Evolutionary conservation across 225 moss, liverwort and hornwort species (phyloP).

Genomic region (Climacium dendroides): DNA sequence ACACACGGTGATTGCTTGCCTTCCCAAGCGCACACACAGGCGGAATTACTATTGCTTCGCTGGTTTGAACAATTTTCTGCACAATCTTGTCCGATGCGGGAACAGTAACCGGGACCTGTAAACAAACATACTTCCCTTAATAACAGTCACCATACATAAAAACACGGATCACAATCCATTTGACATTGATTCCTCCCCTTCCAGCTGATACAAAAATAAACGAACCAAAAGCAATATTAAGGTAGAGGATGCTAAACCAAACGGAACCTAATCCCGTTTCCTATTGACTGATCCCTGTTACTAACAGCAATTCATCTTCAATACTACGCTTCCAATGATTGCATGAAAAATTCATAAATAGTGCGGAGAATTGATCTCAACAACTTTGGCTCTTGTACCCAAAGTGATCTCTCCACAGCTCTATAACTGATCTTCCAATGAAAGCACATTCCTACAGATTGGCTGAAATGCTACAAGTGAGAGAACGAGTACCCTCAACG

Average conservation of each 20-base stretch:
- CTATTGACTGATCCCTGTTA: neutral
- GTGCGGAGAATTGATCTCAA: neutral
- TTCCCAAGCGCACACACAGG: conserved; percentile 66
- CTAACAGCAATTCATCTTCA: neutral
- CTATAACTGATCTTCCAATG: neutral
- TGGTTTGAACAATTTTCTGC: conserved; percentile 51
- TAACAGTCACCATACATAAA: neutral
- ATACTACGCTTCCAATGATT: neutral
- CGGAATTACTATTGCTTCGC: conserved; percentile 52
- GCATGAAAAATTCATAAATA: neutral
- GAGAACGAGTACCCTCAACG: neutral
- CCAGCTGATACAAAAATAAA: neutral
- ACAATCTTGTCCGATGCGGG: conserved; percentile 61
- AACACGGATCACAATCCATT: neutral
- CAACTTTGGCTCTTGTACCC: neutral
- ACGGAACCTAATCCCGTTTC: neutral
- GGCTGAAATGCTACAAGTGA: neutral
- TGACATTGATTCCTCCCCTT: neutral
- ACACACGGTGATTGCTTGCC: conserved; percentile 59
- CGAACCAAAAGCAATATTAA: neutral
- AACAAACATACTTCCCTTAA: neutral
- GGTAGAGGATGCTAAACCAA: neutral
- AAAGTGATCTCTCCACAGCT: neutral
- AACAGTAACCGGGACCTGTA: conserved; percentile 48
- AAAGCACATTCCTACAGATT: neutral